Conservation (phyloP, 805 yeast species). For the Yarrowia osloensis region DNA sequence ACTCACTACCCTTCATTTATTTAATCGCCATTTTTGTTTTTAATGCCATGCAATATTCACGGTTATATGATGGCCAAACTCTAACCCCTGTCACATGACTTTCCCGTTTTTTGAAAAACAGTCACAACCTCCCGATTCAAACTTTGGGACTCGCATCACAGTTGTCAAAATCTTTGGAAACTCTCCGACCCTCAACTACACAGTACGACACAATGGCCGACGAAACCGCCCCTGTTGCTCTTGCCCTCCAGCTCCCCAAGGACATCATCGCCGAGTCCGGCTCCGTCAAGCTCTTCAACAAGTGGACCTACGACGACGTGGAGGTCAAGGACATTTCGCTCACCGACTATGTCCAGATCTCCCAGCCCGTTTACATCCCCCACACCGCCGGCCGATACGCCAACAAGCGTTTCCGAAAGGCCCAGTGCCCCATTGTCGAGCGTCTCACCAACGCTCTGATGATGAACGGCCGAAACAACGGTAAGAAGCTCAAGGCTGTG, state of each 20-base stretch:
- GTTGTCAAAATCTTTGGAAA: conserved; percentile 6
- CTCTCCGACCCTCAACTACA: conserved; percentile 1
- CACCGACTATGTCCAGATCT: conserved; percentile 97
- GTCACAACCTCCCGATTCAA: neutral
- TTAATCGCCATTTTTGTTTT: no score
- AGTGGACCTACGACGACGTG: conserved; percentile 98
- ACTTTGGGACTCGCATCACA: neutral
- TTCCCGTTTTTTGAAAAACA: neutral
- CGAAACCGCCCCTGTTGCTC: conserved; percentile 31
- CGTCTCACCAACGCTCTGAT: conserved; percentile 99
- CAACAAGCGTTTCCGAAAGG: conserved; percentile 99
- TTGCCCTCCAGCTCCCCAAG: conserved; percentile 65
- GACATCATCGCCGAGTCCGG: conserved; percentile 94
- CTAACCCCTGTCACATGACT: neutral
- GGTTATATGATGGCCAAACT: no score
- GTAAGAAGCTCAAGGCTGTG: conserved; percentile 99
- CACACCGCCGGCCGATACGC: conserved; percentile 99
- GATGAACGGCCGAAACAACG: conserved; percentile 99
- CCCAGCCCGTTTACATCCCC: conserved; percentile 95
- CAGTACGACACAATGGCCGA: conserved; percentile 23
- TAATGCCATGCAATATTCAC: no score
- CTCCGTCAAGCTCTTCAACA: conserved; percentile 98
- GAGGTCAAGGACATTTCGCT: conserved; percentile 97
- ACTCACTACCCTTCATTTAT: no score
- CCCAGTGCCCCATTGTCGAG: conserved; percentile 99